phyloP scores from a whole-genome alignment of 768 basidiomycete species.

The Auriscalpium microsporum region DNA sequence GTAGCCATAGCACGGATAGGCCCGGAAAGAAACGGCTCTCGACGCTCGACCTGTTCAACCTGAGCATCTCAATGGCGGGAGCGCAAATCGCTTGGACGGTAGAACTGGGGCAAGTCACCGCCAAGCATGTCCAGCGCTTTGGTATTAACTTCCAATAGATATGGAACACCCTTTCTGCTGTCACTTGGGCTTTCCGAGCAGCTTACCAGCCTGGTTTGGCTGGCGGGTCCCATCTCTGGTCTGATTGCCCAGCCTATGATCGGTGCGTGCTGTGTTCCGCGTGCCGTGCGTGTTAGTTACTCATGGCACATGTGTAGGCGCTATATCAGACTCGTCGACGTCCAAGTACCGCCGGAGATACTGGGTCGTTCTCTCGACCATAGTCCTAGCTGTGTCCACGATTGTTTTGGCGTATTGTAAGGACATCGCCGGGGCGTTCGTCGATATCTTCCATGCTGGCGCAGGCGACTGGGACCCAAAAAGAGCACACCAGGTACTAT shows the following conservation, averaged over 20 bases:
- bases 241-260: conserved; percentile 96
- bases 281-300: too few relatives aligned
- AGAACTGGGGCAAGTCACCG: conserved; percentile 68
- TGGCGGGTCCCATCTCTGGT: conserved; percentile 91
- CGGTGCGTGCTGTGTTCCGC: conserved; percentile 37
- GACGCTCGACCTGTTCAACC: conserved; percentile 49
- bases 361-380: conserved; percentile 88
- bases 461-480: conserved; percentile 84
- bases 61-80: conserved; percentile 90
- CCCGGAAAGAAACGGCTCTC: conserved; percentile 26
- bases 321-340: conserved; percentile 88
- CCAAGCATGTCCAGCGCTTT: neutral
- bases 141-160: conserved; percentile 39
- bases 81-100: conserved; percentile 95
- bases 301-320: conserved; percentile 40
- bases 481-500: conserved; percentile 44
- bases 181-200: conserved; percentile 76
- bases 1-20: conserved; percentile 16
- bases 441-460: conserved; percentile 68
- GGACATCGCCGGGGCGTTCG: conserved; percentile 60
- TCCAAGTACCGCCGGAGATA: conserved; percentile 87
- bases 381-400: conserved; percentile 70
- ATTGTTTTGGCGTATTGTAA: conserved; percentile 78
- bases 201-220: conserved; percentile 91
- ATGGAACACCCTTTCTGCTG: conserved; percentile 91